Base-by-base conservation (phyloP, 108 stramenopile species). In the Cyclotella kingstonii region DNA sequence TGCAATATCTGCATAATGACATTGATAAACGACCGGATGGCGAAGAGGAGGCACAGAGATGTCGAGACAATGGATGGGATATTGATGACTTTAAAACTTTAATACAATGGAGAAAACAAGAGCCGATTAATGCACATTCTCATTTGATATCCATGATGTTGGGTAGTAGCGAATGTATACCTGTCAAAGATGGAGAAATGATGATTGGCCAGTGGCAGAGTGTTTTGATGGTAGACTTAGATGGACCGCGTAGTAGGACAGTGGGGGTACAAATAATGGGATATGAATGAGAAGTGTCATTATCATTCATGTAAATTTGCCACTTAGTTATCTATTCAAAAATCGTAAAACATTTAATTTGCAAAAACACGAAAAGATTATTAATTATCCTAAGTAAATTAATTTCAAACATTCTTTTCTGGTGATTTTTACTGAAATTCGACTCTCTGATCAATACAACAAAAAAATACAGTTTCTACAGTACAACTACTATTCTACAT, bases 41-140 rank as follows among this genome's bases (percentile, higher is more conserved):
- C 21, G 78, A 75, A 9, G 91, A 86, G 54, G 91, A 93, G 50
- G 78, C 80, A n/a, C 78, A 85, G 62, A 74, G 91, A 35, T 92
- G 91, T 51, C 69, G 83, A 4, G 85, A 85, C 14, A 92, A 92
- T 75, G 91, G 87, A 47, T 92, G 91, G 91, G 76, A 89, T 60
- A 83, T 92, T 78, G 84, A 85, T 41, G 67, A 89, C 67, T 64
- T 81, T 8, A 77, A 61, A 6, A 33, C 53, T 63, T 54, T 89
- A 42, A 67, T 80, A 66, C 69, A 68, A 46, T 94, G 93, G 93
- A 70, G 89, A 48, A 86, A 76, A 46, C 93, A 94, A 57, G 93
- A 94, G 60, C 93, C 93, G 10, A 90, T 94, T 43, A 94, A 94
- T 76, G 87, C 93, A 8, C 93, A 94, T 65, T 86, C 85, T 38